Evolutionary conservation across 306 rosid species (phyloP), one percentile per base, ranked within the genome.

Genomic region (Astragalus glycyphyllos): DNA sequence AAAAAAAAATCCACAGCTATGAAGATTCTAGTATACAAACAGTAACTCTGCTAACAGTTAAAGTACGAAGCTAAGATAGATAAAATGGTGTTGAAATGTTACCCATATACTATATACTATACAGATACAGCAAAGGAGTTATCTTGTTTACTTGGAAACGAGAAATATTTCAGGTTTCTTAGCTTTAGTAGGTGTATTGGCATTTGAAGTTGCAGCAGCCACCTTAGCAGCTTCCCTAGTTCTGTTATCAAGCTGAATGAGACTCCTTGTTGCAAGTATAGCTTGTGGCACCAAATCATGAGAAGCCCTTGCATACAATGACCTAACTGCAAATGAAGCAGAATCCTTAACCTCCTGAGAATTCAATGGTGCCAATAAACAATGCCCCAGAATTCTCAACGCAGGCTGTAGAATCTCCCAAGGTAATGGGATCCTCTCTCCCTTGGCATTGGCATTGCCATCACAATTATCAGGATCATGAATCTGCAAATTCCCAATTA

Each of bases 381-480:
- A 94, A 45, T 94, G 99, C 17, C 99, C 99, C 49, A 94, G 14
- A 54, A 94, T 91, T 65, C 96, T 84, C 80, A 94, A 77, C 0
- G 88, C 47, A 1, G 97, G 99, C 74, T 94, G 99, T 59, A 94
- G 68, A 73, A 94, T 86, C 91, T 89, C 99, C 99, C 99, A 94
- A 0, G 99, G 96, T 6, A 94, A 65, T 4, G 95, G 99, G 84
- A 94, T 89, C 68, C 87, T 84, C 5, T 68, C 81, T 31, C 89
- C 96, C 38, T 85, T 86, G 0, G 84, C 1, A 15, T 29, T 47
- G 20, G 42, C 41, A 2, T 68, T 50, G 1, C 48, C 16, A 32
- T 42, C 15, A 4, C 78, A 83, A 8, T 42, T 48, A 44, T 72
- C 69, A 4, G 54, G 40, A 37, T 77, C 69, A 16, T 78, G 88